Conservation (phyloP, 2,329 filamentous ascomycete species). For the Dothidotthia symphoricarpi region DNA sequence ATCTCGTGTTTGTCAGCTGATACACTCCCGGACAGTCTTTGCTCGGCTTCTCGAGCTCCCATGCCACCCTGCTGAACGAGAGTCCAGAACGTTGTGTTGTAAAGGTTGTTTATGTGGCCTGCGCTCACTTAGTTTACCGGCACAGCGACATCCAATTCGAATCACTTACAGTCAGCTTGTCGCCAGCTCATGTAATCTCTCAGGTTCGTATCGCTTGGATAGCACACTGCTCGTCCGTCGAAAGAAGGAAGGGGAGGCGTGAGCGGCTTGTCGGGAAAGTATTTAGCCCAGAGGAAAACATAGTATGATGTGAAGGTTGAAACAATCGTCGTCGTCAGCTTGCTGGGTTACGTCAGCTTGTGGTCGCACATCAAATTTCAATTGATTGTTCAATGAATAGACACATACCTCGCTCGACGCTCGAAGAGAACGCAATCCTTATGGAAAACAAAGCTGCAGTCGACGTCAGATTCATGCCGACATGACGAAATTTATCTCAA, state of each 20-base stretch:
- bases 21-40: constrained; percentile 75
- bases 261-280: constrained; percentile 70
- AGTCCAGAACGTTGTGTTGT: constrained; percentile 96
- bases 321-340: constrained; percentile 85
- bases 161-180: constrained; percentile 81
- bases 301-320: constrained; percentile 95
- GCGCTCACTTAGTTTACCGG: constrained; percentile 3
- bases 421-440: constrained; percentile 82
- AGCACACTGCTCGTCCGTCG: constrained; percentile 86
- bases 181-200: constrained; percentile 96
- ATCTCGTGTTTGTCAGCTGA: constrained; percentile 95
- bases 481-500: too few species aligned
- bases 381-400: not conserved
- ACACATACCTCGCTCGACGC: constrained; percentile 66
- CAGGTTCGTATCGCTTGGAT: constrained; percentile 77
- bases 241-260: constrained; percentile 80
- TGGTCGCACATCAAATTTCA: too few species aligned
- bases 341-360: constrained; percentile 53
- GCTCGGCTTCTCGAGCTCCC: constrained; percentile 75
- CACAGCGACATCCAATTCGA: too few species aligned
- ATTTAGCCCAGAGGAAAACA: constrained; percentile 72
- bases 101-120: constrained; percentile 98
- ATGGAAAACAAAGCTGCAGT: constrained; percentile 80
- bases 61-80: constrained; percentile 77
- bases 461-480: constrained; percentile 27